These are phyloP conservation scores for Shiraia bambusicola DNA, from an alignment of 2,329 filamentous ascomycete genomes.

Conservation along the genomic window DNA sequence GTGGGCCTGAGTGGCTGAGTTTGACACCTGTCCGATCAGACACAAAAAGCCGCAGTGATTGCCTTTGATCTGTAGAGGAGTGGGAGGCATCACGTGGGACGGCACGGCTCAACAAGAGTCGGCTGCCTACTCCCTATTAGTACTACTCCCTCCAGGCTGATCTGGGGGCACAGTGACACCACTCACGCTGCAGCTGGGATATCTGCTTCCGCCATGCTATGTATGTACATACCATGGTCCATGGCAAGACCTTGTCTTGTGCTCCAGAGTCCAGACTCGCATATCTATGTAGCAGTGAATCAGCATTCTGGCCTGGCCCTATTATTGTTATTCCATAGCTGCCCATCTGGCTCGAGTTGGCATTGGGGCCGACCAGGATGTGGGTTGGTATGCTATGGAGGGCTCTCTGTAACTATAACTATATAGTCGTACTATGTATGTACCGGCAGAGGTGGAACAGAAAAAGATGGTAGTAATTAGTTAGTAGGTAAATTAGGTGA, in stretches of 20 bases:
- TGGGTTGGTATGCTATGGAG: too few relatives aligned
- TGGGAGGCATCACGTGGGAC: slow-evolving; percentile 21
- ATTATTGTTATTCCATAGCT: slow-evolving; percentile 9
- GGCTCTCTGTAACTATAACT: too few relatives aligned
- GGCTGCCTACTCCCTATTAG: too few relatives aligned
- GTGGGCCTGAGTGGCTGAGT: slow-evolving; percentile 19
- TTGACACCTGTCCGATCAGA: slow-evolving; percentile 24
- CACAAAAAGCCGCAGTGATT: slow-evolving; percentile 20
- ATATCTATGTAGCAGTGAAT: too few relatives aligned
- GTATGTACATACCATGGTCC: too few relatives aligned
- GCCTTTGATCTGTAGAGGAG: slow-evolving; percentile 5
- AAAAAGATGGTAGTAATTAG: too few relatives aligned
- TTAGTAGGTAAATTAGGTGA: too few relatives aligned
- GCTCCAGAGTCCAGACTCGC: slow-evolving; percentile 16
- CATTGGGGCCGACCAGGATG: not conserved
- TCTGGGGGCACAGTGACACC: slow-evolving; percentile 26
- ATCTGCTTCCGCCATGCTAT: slow-evolving; percentile 28
- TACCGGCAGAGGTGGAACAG: too few relatives aligned
- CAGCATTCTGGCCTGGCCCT: slow-evolving; percentile 3
- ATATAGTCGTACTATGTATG: too few relatives aligned
- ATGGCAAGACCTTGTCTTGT: slow-evolving; percentile 16
- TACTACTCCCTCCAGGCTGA: slow-evolving; percentile 24
- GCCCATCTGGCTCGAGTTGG: slow-evolving; percentile 17
- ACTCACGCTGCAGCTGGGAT: slow-evolving; percentile 27
- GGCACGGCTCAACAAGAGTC: slow-evolving; percentile 20